Evolutionary conservation across 1,139 yeast genomes (phyloP).

Genomic region (Scheffersomyces illinoinensis): DNA sequence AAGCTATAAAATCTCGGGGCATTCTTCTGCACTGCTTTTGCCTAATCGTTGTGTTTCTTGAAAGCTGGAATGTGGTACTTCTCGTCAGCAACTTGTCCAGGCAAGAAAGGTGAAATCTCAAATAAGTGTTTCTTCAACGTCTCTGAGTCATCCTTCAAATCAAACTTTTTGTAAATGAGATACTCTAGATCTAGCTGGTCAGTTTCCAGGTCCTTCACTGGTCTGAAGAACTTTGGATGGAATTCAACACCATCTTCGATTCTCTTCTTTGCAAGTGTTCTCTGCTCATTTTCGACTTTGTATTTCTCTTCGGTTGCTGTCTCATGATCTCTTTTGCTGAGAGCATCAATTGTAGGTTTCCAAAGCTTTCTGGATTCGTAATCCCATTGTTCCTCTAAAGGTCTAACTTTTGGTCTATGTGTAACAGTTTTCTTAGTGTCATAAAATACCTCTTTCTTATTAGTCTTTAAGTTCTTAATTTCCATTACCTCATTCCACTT

Average conservation of each 20-base stretch:
- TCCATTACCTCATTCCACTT: slow-evolving; percentile 93
- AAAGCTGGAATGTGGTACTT: slow-evolving; percentile 71
- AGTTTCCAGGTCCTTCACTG: slow-evolving; percentile 18
- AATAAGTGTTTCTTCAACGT: slow-evolving; percentile 55
- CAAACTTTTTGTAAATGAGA: slow-evolving; percentile 57
- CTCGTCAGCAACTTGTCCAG: slow-evolving; percentile 69
- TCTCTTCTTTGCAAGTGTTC: slow-evolving; percentile 71
- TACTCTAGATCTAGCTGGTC: slow-evolving; percentile 56
- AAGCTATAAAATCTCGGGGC: neutral
- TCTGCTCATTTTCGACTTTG: slow-evolving; percentile 81
- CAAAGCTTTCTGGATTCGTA: slow-evolving; percentile 83
- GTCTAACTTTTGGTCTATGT: slow-evolving; percentile 69
- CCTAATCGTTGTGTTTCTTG: slow-evolving; percentile 32
- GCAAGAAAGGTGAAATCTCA: slow-evolving; percentile 70
- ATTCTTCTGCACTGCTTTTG: neutral
- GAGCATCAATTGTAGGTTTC: slow-evolving; percentile 77
- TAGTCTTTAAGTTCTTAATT: slow-evolving; percentile 55
- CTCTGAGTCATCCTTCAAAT: slow-evolving; percentile 44
- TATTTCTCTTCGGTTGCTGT: slow-evolving; percentile 87
- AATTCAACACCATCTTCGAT: slow-evolving; percentile 77
- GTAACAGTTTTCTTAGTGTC: slow-evolving; percentile 61
- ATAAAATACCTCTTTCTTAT: slow-evolving; percentile 53
- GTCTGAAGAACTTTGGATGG: slow-evolving; percentile 74
- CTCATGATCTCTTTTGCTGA: slow-evolving; percentile 72
- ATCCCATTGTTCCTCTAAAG: slow-evolving; percentile 74